Base-by-base conservation (phyloP, 108 stramenopile genomes). In the Discostella pseudostelligera region DNA sequence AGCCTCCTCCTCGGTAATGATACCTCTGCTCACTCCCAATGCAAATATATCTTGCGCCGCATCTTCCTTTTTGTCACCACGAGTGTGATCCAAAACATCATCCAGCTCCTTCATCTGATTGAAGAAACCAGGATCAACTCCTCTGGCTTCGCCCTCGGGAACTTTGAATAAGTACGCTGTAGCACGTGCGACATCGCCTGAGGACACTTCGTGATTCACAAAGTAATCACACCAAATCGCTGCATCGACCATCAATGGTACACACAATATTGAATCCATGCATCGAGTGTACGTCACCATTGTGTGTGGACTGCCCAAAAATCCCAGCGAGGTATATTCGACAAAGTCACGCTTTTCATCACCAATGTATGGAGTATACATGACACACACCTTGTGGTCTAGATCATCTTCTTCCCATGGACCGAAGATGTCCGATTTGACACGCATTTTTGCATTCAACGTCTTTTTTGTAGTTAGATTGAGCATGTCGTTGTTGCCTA, bases 91-190 rank as follows among this genome's bases (percentile, higher is more conserved):
- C 55, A 84, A 55, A 14, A 74, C 80, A 17, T 58, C 42, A 39
- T 79, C 77, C 32, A 84, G 62, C 49, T 70, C 67, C 9, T 53
- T 56, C 84, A 85, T 85, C 75, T 85, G 84, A 50, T 62, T 62
- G 40, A 78, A 77, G 64, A 85, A 85, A 12, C 84, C 84, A 12
- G 84, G 81, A 72, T 85, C 84, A 1, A 78, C 60, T 1, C 80
- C 80, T 20, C 57, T 69, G 22, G 59, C 82, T 48, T 55, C 81
- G 32, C 80, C 88, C 72, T 94, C 93, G 0, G 93, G 93, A 12
- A 94, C 87, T 71, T 94, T 94, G 84, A 94, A 94, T 39, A 94
- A 78, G 64, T 92, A 94, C 13, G 88, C 93, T n/a, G 85, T 81
- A 37, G 93, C 93, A 39, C 78, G 68, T 10, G 87, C 86, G 7